Base-by-base conservation (phyloP, 1,284 basidiomycete species). In the Ceratobasidium papillatum region DNA sequence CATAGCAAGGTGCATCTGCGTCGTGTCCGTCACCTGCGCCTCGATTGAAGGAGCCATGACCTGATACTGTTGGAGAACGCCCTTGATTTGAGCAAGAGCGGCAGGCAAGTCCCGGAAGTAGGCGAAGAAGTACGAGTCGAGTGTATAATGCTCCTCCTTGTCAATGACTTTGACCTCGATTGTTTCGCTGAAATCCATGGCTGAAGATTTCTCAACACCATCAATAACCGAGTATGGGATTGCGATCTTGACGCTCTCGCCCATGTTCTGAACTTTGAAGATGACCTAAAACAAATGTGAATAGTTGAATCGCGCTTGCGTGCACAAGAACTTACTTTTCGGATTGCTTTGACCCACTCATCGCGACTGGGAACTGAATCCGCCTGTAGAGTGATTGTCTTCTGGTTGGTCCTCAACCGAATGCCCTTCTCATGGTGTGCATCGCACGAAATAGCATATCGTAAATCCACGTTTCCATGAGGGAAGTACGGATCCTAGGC, bases 221-320 rank as follows among this genome's bases (percentile, higher is more conserved):
- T 95, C 83, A 76, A 99, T 90, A 0, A 90, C 89, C 22, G 94
- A 91, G 78, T 98, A 94, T 0, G 97, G 97, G 66, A 99, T 96
- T 49, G 95, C 93, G 80, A 99, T 95, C 94, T 95, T 78, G 77
- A 99, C 94, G 78, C 90, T 94, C 78, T 98, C 95, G 0, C 96
- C 96, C 85, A 93, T 92, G 80, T 99, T 98, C 84, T 98, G 96
- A 4, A 92, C 92, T 80, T 95, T 95, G 84, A 98, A 95, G 75
- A 98, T 95, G 75, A 85, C 84, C 77, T 78, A 45, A 25, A 49
- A 45, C 43, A n/a, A 34, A 47, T 32, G n/a, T 49, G 43, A 63
- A 49, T 38, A 25, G 19, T 32, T 1, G 36, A n/a, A 9, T 22
- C 9, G 56, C 25, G 7, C 32, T 17, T 56, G 11, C 12, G 30